Conservation (phyloP, 1,284 basidiomycete genomes). For the Chalciporus piperatoides region DNA sequence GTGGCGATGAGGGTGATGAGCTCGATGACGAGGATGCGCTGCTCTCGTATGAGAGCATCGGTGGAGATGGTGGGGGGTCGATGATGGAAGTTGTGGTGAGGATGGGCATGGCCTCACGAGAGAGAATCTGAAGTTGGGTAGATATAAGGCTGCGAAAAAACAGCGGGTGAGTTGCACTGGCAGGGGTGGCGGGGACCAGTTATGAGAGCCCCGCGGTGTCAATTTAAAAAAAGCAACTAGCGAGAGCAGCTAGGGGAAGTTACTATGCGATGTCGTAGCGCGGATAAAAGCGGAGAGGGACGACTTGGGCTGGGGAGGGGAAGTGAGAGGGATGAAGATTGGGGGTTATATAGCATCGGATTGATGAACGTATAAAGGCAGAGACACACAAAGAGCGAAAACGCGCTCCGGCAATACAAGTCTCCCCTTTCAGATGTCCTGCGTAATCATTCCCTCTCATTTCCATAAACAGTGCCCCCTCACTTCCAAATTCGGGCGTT, state of each 20-base stretch:
- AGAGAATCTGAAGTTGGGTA: not conserved
- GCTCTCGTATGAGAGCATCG: conserved; percentile 20
- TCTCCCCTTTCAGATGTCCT: conserved; percentile 27
- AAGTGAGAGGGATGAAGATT: conserved; percentile 13
- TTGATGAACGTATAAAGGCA: conserved; percentile 23
- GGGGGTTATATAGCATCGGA: conserved; percentile 33
- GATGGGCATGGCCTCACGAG: conserved; percentile 8
- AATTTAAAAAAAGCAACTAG: not conserved
- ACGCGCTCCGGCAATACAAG: conserved; percentile 23
- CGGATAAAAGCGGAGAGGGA: too few species aligned
- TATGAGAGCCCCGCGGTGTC: not conserved
- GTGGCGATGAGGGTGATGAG: conserved; percentile 18
- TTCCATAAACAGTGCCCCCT: conserved; percentile 20
- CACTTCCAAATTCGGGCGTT: conserved; percentile 15
- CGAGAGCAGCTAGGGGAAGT: not conserved
- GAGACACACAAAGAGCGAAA: conserved; percentile 25
- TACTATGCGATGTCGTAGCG: conserved; percentile 2
- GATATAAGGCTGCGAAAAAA: conserved; percentile 1
- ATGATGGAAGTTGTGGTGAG: conserved; percentile 1
- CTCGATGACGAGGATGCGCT: conserved; percentile 19
- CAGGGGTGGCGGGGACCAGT: conserved; percentile 10
- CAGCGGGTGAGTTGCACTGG: conserved; percentile 1
- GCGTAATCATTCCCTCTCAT: conserved; percentile 25
- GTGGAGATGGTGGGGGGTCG: not conserved
- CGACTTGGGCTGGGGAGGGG: not conserved